Conservation (phyloP, 257 asterid species). For the Forsythia suspensa region DNA sequence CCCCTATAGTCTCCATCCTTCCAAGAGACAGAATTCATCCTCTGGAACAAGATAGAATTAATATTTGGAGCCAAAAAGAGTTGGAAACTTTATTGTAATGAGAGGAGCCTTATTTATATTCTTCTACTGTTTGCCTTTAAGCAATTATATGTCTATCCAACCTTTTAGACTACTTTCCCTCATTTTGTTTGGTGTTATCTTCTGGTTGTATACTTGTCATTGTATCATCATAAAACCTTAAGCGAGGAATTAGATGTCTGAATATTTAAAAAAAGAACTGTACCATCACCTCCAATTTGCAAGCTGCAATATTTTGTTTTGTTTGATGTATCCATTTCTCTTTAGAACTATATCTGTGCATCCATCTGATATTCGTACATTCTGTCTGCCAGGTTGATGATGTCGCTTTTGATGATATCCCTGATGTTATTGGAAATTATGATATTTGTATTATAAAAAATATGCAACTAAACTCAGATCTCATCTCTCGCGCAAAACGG, state of each 20-base stretch:
- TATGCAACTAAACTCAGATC: constrained; percentile 62
- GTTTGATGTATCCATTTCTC: not conserved
- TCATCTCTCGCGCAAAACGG: constrained; percentile 66
- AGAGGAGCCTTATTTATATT: too few species aligned
- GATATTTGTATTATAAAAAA: constrained; percentile 75
- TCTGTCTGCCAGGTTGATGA: constrained; percentile 66
- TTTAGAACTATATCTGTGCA: not conserved
- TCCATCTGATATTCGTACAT: not conserved
- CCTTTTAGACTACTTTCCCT: too few species aligned
- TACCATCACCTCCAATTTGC: not conserved
- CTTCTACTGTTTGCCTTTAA: too few species aligned
- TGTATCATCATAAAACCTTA: too few species aligned
- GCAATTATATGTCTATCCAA: too few species aligned
- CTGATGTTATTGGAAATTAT: constrained; percentile 64
- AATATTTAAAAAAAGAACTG: not conserved
- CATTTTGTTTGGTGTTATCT: too few species aligned
- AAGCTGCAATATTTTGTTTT: not conserved
- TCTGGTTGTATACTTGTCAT: too few species aligned
- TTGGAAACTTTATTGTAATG: too few species aligned
- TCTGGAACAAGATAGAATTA: too few species aligned
- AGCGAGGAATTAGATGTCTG: not conserved
- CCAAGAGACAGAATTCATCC: too few species aligned
- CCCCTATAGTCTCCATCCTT: too few species aligned
- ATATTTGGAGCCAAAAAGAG: too few species aligned
- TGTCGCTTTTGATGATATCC: constrained; percentile 61